A percentile compares a stretch with the other conserved stretches of the same genome.
These are phyloP conservation scores for Cercospora zeina DNA, from an alignment of 2,329 filamentous ascomycete genomes.

Conservation along the genomic window DNA sequence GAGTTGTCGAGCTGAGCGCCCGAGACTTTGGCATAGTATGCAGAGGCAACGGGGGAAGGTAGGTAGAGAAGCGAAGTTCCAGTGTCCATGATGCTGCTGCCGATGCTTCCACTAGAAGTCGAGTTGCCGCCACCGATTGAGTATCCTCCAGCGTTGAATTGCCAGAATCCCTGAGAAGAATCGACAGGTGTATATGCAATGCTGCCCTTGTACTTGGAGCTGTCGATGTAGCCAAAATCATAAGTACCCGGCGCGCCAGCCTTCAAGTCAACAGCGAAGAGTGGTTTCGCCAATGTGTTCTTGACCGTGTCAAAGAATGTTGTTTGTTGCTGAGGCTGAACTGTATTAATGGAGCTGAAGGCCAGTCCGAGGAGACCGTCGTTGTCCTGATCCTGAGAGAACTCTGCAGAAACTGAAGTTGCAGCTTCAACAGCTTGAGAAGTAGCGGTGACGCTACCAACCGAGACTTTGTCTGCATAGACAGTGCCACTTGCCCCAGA, in stretches of 20 bases:
- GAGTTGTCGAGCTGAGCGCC: slow-evolving; percentile 52
- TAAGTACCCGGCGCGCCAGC: slow-evolving; percentile 55
- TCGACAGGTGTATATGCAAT: slow-evolving; percentile 60
- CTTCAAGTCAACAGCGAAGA: slow-evolving; percentile 62
- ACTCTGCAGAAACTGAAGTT: slow-evolving; percentile 56
- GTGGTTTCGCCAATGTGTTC: slow-evolving; percentile 50
- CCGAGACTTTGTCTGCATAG: slow-evolving; percentile 63
- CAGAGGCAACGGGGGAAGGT: slow-evolving; percentile 54
- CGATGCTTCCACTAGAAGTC: slow-evolving; percentile 48
- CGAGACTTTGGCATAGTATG: slow-evolving; percentile 61
- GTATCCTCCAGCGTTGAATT: slow-evolving; percentile 59
- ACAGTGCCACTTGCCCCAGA: slow-evolving; percentile 64
- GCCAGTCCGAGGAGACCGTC: slow-evolving; percentile 63
- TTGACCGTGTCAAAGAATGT: slow-evolving; percentile 65
- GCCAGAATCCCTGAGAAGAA: slow-evolving; percentile 63
- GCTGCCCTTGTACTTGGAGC: slow-evolving; percentile 55
- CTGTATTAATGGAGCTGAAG: slow-evolving; percentile 61
- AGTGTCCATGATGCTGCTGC: slow-evolving; percentile 66
- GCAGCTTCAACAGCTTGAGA: slow-evolving; percentile 68
- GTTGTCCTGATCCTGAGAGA: slow-evolving; percentile 54
- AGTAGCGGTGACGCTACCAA: slow-evolving; percentile 61
- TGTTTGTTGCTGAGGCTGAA: slow-evolving; percentile 51
- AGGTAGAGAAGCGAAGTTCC: slow-evolving; percentile 68
- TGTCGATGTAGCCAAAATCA: slow-evolving; percentile 62
- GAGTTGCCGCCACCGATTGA: slow-evolving; percentile 50